Percentiles rank a stretch among this genome's conserved stretches.
Conservation (phyloP, 208 protist species). For the Acanthamoeba castellanii region DNA sequence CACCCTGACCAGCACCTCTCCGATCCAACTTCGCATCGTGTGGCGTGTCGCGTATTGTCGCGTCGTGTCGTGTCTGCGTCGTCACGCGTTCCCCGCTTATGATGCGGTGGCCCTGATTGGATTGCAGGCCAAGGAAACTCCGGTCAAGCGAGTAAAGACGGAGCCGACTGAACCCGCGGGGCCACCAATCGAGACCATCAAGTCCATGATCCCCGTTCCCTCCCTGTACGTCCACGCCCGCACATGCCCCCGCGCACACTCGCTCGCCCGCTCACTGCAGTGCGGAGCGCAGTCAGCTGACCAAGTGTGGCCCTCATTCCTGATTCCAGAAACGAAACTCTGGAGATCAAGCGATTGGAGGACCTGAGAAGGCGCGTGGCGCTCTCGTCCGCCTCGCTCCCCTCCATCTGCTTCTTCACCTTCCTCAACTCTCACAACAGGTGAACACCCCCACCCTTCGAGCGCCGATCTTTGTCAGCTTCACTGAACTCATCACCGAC, state of each 20-base stretch:
- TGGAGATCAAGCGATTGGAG: constrained; percentile 38
- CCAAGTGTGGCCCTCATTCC: no score
- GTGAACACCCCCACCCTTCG: not conserved
- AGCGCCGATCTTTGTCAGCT: no score
- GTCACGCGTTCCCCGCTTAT: not conserved
- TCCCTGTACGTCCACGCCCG: not conserved
- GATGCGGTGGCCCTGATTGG: not conserved
- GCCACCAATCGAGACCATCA: constrained; percentile 58
- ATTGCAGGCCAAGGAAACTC: constrained; percentile 1
- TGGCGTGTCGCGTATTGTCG: no score
- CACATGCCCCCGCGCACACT: not conserved
- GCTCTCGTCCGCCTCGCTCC: constrained; percentile 77
- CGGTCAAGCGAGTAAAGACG: not conserved
- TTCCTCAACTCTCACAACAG: constrained; percentile 86
- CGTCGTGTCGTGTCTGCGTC: no score
- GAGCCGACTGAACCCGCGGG: constrained; percentile 71
- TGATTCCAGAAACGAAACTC: constrained; percentile 21
- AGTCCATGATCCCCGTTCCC: constrained; percentile 34
- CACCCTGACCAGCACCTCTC: not conserved
- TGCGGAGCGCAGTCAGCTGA: not conserved
- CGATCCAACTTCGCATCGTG: no score
- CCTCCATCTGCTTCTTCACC: constrained; percentile 89
- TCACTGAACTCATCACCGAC: no score
- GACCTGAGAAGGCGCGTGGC: constrained; percentile 73
- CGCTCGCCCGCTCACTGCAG: not conserved